Base-by-base conservation (phyloP, 352 stramenopile genomes). In the Blastocystis sp. region DNA sequence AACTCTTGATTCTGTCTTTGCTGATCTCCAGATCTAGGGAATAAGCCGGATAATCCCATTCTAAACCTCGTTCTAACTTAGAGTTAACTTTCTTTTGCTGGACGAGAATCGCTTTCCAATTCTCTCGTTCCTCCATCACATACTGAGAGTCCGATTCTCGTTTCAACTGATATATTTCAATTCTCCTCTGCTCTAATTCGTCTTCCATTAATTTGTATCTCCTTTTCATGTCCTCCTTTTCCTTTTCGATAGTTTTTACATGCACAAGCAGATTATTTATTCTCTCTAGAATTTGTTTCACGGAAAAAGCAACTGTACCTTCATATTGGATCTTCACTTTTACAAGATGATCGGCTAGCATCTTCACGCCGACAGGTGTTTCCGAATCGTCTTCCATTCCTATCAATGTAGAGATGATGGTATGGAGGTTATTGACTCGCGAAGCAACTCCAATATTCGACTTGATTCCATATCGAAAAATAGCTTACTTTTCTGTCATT, bases 241-340 rank as follows among this genome's bases (percentile, higher is more conserved):
- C 76, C 37, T 50, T 87, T 76, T 87, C 76, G 45, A 76, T 55
- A 8, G 8, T 76, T 53, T 75, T 70, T n/a, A 87, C 50, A 54
- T 87, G 45, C 2, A 56, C 34, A 59, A 87, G 37, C 39, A 87
- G 29, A 34, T 77, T 41, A 62, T 87, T 76, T 15, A 87, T 87
- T 45, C 63, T 55, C 37, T 87, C 76, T 87, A 26, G 3, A 50
- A 34, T 62, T 79, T 47, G 34, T 26, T 8, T 43, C 7, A 20
- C 1, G 15, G 43, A 5, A 13, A 23, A 45, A 5, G 4, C 5
- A 59, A 34, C n/a, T 18, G 3, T 54, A 87, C 76, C 76, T 39
- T 87, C 76, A 37, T 87, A 87, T 39, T 73, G 63, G 18, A 87
- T 56, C 13, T 87, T 87, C 39, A 87, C 76, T 34, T 87, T 87